Percentiles rank a stretch among this genome's conserved stretches.
phyloP scores from a whole-genome alignment of 2,329 filamentous ascomycete species.

The Trichoderma brevicompactum region DNA sequence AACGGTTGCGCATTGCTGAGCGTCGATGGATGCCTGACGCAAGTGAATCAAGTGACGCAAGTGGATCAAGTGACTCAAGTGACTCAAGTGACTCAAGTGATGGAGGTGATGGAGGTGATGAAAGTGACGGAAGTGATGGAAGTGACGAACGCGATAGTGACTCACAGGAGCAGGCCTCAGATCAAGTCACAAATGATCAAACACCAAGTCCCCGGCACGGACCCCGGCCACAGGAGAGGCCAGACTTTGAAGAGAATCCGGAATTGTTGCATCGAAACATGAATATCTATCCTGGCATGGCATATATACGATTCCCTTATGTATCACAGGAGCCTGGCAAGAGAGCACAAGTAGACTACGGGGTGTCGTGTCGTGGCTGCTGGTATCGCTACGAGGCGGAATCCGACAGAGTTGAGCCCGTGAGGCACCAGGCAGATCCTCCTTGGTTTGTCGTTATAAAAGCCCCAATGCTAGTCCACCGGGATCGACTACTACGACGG shows the following conservation, averaged over 20 bases:
- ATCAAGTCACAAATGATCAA: no score
- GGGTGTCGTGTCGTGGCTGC: not conserved
- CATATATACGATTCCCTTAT: conserved; percentile 1
- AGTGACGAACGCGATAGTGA: no score
- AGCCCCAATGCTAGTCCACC: not conserved
- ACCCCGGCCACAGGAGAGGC: no score
- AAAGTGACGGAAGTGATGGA: no score
- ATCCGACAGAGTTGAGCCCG: not conserved
- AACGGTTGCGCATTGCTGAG: no score
- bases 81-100: no score
- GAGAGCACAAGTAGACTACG: not conserved
- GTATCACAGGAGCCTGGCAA: conserved; percentile 39
- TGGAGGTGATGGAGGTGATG: no score
- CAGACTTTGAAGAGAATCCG: conserved; percentile 7
- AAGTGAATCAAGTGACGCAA: no score
- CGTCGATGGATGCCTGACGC: no score
- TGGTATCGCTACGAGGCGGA: not conserved
- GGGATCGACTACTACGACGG: not conserved
- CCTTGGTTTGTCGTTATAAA: not conserved
- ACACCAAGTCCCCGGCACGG: no score
- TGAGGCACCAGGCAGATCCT: not conserved
- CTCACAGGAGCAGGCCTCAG: no score
- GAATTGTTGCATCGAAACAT: not conserved
- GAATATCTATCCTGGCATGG: conserved; percentile 13
- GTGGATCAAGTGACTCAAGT: no score